These are phyloP conservation scores for Hippophae rhamnoides DNA, from an alignment of 306 rosid species.

Conservation along the genomic window DNA sequence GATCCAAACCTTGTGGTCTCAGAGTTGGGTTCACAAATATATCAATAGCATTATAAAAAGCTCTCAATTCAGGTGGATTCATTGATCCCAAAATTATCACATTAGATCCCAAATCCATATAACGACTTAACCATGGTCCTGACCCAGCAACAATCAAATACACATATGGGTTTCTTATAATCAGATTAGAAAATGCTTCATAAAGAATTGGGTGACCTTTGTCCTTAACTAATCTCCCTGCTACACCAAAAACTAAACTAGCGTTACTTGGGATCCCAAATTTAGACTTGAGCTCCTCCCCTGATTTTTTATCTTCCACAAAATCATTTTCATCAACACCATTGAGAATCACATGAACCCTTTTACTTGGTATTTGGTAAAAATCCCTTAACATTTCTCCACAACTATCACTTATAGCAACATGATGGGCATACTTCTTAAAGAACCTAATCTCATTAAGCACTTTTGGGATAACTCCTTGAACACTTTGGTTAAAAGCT, in stretches of 20 bases:
- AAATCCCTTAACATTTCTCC: slow-evolving; percentile 87
- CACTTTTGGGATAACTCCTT: slow-evolving; percentile 66
- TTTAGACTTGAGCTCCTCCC: slow-evolving; percentile 40
- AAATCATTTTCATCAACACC: slow-evolving; percentile 69
- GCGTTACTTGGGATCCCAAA: slow-evolving; percentile 64
- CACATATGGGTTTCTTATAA: slow-evolving; percentile 37
- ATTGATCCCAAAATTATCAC: slow-evolving; percentile 78
- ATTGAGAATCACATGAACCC: slow-evolving; percentile 87
- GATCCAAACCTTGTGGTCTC: slow-evolving; percentile 90
- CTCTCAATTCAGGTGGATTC: slow-evolving; percentile 55
- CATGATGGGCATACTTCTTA: slow-evolving; percentile 65
- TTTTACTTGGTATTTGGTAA: slow-evolving; percentile 63
- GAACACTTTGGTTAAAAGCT: slow-evolving; percentile 47
- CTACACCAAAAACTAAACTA: slow-evolving; percentile 73
- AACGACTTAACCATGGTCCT: slow-evolving; percentile 80
- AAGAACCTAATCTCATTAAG: slow-evolving; percentile 85
- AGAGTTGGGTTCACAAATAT: slow-evolving; percentile 81
- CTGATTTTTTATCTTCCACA: slow-evolving; percentile 35
- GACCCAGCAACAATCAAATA: slow-evolving; percentile 82
- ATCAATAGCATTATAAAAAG: slow-evolving; percentile 73
- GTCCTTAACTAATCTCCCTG: slow-evolving; percentile 86
- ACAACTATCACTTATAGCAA: slow-evolving; percentile 85
- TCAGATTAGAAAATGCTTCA: slow-evolving; percentile 64
- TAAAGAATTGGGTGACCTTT: slow-evolving; percentile 84
- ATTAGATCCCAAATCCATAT: slow-evolving; percentile 60